Evolutionary conservation across 768 basidiomycete genomes (phyloP), one percentile per base, ranked within the genome.

Genomic region (Rhodotorula babjevae): DNA sequence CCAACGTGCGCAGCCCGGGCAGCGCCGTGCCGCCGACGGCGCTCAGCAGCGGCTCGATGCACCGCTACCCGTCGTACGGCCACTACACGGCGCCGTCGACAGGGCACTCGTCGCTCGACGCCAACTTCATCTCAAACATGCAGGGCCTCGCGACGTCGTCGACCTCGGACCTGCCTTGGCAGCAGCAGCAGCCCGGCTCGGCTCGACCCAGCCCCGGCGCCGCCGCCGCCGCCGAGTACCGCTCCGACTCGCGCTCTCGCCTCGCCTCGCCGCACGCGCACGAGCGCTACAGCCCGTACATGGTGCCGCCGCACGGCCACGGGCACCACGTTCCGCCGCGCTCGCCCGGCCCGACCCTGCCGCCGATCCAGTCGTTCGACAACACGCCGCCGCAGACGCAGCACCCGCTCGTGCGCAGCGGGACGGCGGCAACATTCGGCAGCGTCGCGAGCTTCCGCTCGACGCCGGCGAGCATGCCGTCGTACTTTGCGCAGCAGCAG

Each of bases 351-450:
- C 63, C 73, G 36, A 64, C 71, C 5, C 71, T 77, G 31, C 73
- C 76, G 7, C 71, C 73, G 15, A 74, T 77, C 33, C 65, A 65
- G 40, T 68, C 65, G 16, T 77, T 74, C 60, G 76, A 77, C 61
- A 19, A 77, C 61, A 19, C n/a, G 16, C 60, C 60, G 27, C 60
- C 60, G 44, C 70, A 63, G 42, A 55, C 70, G 40, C 70, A 67
- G 50, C 62, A 65, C 21, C 65, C 50, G 21, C 36, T 29, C 50
- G 23, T 25, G 36, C 42, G 52, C 11, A 21, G 15, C 62, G 62
- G 56, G 25, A 62, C n/a, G 50, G 50, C 50, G 23, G 40, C 27
- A 15, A 25, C 61, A 50, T 27, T 64, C 27, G 60, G 55, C 40
- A 63, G 60, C 49, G 65, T 74, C 58, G 58, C 62, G 15, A 67